Evolutionary conservation across 139 green algal genomes (phyloP).

Genomic region (Closterium sp.): DNA sequence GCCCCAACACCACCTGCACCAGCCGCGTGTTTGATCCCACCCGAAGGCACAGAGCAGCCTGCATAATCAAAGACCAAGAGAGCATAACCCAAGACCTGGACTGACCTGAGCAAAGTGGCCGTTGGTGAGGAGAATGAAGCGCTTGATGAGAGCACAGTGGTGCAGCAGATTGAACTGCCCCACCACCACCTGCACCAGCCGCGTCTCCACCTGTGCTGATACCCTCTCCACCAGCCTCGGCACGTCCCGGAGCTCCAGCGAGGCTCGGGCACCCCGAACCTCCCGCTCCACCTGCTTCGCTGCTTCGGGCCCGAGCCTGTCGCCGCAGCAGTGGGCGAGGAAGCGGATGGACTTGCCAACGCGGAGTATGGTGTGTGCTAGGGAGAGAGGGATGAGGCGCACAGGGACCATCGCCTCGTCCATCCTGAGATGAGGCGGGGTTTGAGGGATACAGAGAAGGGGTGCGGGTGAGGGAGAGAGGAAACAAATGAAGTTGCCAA

Average conservation of each 20-base stretch:
- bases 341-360: background rate
- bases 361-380: background rate
- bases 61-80: too few relatives aligned
- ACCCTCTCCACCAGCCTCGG: background rate
- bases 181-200: background rate
- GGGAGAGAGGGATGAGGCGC: background rate
- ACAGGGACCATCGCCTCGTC: background rate
- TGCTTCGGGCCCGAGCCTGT: background rate
- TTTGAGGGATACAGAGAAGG: too few relatives aligned
- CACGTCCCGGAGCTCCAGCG: background rate
- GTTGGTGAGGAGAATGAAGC: background rate
- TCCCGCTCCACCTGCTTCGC: background rate
- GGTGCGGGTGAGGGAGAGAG: too few relatives aligned
- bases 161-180: background rate
- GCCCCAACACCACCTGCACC: too few relatives aligned
- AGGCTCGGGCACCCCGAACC: background rate
- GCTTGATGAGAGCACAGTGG: background rate
- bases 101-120: background rate
- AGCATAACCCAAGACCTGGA: background rate
- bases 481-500: background rate
- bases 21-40: too few relatives aligned
- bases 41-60: too few relatives aligned
- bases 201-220: background rate
- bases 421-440: background rate
- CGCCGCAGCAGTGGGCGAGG: background rate